These are phyloP conservation scores for Nepenthes gracilis DNA, from an alignment of 148 eudicot genomes.

Conservation along the genomic window DNA sequence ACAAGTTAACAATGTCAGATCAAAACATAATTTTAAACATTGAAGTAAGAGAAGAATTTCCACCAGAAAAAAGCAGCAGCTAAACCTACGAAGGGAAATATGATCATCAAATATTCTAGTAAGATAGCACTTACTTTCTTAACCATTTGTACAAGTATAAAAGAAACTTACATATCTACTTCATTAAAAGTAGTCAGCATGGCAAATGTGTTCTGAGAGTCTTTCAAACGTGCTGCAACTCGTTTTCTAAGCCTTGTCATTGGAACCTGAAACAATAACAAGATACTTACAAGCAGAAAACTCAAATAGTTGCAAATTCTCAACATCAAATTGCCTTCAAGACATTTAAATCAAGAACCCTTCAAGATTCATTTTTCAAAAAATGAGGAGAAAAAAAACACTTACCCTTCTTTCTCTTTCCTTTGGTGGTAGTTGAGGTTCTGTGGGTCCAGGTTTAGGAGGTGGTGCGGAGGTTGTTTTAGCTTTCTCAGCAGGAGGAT, in stretches of 20 bases:
- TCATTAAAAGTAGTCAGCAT: constrained; percentile 84
- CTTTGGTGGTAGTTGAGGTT: constrained; percentile 83
- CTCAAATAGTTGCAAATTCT: neutral
- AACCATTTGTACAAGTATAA: too few species aligned
- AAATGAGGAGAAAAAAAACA: neutral
- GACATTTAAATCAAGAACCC: neutral
- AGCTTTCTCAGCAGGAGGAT: constrained; percentile 35
- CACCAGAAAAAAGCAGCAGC: too few species aligned
- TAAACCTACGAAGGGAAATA: too few species aligned
- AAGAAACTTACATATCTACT: constrained; percentile 63
- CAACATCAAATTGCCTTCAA: neutral
- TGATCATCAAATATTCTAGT: too few species aligned
- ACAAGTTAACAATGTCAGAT: too few species aligned
- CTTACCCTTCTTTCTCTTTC: constrained; percentile 90
- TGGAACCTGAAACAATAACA: constrained; percentile 46
- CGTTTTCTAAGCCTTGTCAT: constrained; percentile 92
- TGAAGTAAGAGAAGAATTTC: too few species aligned
- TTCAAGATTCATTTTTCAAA: neutral
- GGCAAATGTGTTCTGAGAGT: constrained; percentile 89
- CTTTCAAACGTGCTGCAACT: constrained; percentile 88
- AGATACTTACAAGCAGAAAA: neutral
- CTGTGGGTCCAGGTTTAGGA: constrained; percentile 41
- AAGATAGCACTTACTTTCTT: too few species aligned
- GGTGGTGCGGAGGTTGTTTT: constrained; percentile 36
- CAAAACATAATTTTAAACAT: too few species aligned